Conservation (phyloP, 140 eudicot species). For the Ambrosia hybrid region DNA sequence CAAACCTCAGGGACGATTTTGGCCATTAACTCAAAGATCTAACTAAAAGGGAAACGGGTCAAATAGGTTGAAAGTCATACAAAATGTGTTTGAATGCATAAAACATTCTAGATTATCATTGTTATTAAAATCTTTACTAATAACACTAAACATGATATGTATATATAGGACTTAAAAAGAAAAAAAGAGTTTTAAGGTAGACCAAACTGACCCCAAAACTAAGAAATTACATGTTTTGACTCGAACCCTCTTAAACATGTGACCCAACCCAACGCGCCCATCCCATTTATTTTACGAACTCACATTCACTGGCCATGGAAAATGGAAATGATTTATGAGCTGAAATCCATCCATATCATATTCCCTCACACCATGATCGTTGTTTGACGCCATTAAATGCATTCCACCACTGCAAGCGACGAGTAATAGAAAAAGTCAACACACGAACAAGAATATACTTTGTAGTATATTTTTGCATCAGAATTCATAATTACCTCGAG, state of each 20-base stretch:
- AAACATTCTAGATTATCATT: conserved; percentile 2
- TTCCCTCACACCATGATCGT: conserved; percentile 82
- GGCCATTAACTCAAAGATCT: not conserved
- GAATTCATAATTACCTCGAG: conserved; percentile 49
- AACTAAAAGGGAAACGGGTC: not conserved
- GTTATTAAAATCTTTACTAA: not conserved
- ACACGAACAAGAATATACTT: not conserved
- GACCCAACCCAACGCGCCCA: no score
- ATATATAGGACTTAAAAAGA: no score
- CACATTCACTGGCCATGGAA: conserved; percentile 95
- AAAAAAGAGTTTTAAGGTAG: no score
- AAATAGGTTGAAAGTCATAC: not conserved
- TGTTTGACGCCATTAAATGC: conserved; percentile 77
- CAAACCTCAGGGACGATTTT: no score
- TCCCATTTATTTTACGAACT: conserved; percentile 21
- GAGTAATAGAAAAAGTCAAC: not conserved
- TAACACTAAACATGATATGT: no score
- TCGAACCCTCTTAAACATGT: not conserved
- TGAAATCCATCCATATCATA: conserved; percentile 65
- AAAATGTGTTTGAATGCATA: not conserved
- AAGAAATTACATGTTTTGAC: not conserved
- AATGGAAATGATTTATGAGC: conserved; percentile 44
- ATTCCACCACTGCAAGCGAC: conserved; percentile 51
- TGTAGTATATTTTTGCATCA: not conserved
- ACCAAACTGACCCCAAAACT: no score